These are phyloP conservation scores for Populus alba DNA, from an alignment of 345 rosid species.

Conservation along the genomic window DNA sequence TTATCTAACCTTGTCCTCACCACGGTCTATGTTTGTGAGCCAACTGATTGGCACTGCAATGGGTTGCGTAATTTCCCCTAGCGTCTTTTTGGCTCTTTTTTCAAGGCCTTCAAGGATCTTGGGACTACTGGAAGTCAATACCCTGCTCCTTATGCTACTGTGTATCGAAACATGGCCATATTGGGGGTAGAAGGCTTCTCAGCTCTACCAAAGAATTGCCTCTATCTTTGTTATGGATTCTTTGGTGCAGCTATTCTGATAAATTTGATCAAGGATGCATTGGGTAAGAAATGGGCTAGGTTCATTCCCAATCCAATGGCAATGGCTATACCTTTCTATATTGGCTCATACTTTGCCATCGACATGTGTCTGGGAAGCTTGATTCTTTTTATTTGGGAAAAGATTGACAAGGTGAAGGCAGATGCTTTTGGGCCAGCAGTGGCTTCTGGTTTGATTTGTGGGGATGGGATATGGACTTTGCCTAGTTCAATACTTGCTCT, in stretches of 20 bases:
- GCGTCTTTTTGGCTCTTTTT: slow-evolving; percentile 32
- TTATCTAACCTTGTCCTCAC: slow-evolving; percentile 30
- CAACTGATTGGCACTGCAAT: slow-evolving; percentile 31
- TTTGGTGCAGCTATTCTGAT: slow-evolving; percentile 30
- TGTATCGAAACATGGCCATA: neutral
- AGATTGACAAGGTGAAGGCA: slow-evolving; percentile 25
- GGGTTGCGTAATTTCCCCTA: slow-evolving; percentile 28
- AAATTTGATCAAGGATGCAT: slow-evolving; percentile 23
- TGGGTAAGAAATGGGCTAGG: slow-evolving; percentile 9
- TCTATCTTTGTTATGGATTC: slow-evolving; percentile 38
- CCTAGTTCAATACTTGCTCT: slow-evolving; percentile 27
- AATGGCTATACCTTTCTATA: slow-evolving; percentile 43
- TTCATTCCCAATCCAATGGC: slow-evolving; percentile 45
- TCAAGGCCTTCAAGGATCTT: slow-evolving; percentile 21
- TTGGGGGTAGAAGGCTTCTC: neutral
- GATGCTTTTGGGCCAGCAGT: slow-evolving; percentile 27
- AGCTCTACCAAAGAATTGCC: neutral
- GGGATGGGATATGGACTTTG: neutral
- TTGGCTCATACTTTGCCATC: slow-evolving; percentile 42
- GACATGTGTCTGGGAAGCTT: slow-evolving; percentile 45
- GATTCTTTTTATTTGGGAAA: slow-evolving; percentile 36
- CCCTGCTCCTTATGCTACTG: neutral
- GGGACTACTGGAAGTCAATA: neutral
- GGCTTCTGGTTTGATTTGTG: slow-evolving; percentile 40
- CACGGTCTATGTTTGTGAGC: slow-evolving; percentile 32